Percentiles rank a stretch among this genome's conserved stretches.
Conservation (phyloP, 306 rosid species). For the Fragaria iinumae region DNA sequence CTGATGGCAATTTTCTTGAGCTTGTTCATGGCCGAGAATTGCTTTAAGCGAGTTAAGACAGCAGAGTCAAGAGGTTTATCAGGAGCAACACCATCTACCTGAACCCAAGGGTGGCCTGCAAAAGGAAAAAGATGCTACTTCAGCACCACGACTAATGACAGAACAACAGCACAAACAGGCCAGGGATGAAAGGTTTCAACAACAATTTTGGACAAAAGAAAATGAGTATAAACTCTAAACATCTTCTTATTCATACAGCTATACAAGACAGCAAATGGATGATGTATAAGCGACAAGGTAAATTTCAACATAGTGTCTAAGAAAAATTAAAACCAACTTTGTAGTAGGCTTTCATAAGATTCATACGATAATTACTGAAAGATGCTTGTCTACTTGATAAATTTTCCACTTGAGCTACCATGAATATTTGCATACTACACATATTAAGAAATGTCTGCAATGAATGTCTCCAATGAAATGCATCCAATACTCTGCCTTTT, state of each 20-base stretch:
- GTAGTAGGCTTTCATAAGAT: background rate
- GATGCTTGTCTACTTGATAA: background rate
- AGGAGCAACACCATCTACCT: slow-evolving; percentile 75
- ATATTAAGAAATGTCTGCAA: background rate
- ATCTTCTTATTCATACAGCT: background rate
- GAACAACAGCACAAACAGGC: slow-evolving; percentile 14
- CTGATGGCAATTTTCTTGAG: slow-evolving; percentile 86
- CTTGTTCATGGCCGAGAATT: slow-evolving; percentile 90
- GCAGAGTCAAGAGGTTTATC: slow-evolving; percentile 94
- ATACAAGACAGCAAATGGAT: background rate
- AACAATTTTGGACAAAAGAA: background rate
- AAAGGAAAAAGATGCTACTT: slow-evolving; percentile 28
- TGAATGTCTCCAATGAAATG: background rate
- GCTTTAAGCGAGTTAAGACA: slow-evolving; percentile 86
- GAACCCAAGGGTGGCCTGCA: slow-evolving; percentile 96
- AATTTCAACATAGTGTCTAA: background rate
- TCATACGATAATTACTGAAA: background rate
- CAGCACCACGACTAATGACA: slow-evolving; percentile 12
- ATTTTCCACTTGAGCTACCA: background rate
- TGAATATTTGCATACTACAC: background rate
- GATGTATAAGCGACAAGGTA: background rate
- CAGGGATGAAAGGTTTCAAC: slow-evolving; percentile 5
- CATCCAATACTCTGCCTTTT: background rate
- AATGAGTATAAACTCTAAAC: background rate
- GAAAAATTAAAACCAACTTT: background rate